A percentile compares a stretch with the other conserved stretches of the same genome.
Evolutionary conservation across 495 filamentous ascomycete genomes (phyloP).

Genomic region (Aspergillus nanangensis): DNA sequence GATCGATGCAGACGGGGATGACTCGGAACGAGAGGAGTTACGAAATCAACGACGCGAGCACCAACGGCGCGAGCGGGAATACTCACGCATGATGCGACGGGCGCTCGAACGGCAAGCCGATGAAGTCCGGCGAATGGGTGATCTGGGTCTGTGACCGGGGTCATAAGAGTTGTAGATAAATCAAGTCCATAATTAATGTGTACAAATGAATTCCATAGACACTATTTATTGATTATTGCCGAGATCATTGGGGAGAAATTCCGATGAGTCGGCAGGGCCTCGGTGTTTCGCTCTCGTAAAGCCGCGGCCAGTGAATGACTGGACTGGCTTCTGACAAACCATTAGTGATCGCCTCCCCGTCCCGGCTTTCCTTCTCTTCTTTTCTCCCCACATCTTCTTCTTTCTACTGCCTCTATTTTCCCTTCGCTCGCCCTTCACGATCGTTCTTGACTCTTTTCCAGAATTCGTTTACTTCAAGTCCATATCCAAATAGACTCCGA

Average conservation of each 20-base stretch:
- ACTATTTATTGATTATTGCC: no score
- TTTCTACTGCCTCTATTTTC: no score
- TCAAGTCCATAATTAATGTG: no score
- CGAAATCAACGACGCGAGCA: constrained; percentile 36
- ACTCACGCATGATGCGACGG: constrained; percentile 64
- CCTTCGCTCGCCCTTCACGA: not conserved
- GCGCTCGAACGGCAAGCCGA: constrained; percentile 77
- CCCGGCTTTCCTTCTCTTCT: not conserved
- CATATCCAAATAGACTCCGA: not conserved
- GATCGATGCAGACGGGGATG: constrained; percentile 31
- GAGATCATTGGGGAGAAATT: no score
- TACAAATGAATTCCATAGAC: no score
- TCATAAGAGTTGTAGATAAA: not conserved
- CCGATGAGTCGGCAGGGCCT: no score
- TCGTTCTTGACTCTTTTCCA: not conserved
- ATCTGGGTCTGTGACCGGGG: constrained; percentile 48
- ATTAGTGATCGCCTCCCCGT: constrained; percentile 7
- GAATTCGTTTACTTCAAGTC: not conserved
- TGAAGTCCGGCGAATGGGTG: constrained; percentile 73
- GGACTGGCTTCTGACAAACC: constrained; percentile 13
- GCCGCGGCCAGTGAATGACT: constrained; percentile 6
- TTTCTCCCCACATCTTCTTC: constrained; percentile 1
- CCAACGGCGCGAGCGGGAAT: constrained; percentile 48
- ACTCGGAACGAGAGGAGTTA: constrained; percentile 32
- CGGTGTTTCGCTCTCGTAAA: not conserved